phyloP scores from a whole-genome alignment of 2,329 filamentous ascomycete species.

The Monilinia aucupariae region DNA sequence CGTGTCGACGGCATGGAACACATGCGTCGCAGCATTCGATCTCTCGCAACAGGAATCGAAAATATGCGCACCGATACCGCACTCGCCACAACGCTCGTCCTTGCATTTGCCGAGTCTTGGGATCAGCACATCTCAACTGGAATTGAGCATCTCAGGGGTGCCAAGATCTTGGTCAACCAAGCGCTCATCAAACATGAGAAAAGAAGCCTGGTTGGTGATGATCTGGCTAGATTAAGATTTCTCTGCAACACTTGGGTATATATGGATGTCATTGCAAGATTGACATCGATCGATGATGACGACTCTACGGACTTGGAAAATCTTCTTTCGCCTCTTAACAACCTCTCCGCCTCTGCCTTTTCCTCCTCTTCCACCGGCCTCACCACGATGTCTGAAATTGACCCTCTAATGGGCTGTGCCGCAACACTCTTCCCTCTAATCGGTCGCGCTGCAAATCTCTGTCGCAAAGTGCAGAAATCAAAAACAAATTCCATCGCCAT shows the following conservation, averaged over 20 bases:
- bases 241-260: constrained; percentile 70
- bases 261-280: constrained; percentile 65
- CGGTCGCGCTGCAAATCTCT: constrained; percentile 58
- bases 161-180: constrained; percentile 57
- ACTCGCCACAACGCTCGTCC: constrained; percentile 62
- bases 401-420: constrained; percentile 67
- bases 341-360: constrained; percentile 17
- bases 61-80: constrained; percentile 60
- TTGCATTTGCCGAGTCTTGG: constrained; percentile 68
- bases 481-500: constrained; percentile 52
- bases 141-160: constrained; percentile 63
- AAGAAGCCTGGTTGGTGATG: constrained; percentile 41
- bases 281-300: constrained; percentile 52
- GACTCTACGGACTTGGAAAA: constrained; percentile 50
- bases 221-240: constrained; percentile 55
- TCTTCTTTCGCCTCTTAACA: constrained; percentile 39
- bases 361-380: constrained; percentile 38
- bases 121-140: constrained; percentile 64
- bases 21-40: constrained; percentile 58
- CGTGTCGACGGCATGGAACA: constrained; percentile 61
- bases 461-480: constrained; percentile 53
- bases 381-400: constrained; percentile 44
- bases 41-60: constrained; percentile 53
- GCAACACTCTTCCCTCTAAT: constrained; percentile 63
- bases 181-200: constrained; percentile 46